Evolutionary conservation across 169 alveolate genomes (phyloP), one percentile per base, ranked within the genome.

Genomic region (Plasmodium knowlesi): DNA sequence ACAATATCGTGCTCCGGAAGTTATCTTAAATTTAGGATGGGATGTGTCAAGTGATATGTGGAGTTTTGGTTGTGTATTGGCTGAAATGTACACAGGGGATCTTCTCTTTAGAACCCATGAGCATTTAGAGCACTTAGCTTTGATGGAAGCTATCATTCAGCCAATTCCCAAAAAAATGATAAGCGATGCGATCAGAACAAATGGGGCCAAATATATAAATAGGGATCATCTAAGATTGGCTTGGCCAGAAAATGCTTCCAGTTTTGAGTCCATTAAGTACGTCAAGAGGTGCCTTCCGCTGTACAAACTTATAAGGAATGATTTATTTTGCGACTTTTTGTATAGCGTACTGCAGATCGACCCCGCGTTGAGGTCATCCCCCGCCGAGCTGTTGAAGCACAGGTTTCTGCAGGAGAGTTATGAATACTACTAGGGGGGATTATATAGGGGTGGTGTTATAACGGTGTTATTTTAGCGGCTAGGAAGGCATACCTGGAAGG

Each of bases 1-100:
- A 74, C 99, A 99, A 81, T 99, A 99, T 95, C 94, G 99, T 67
- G 99, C 99, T 16, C 99, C 99, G 1, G 99, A 99, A 93, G 99
- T 99, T 14, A 98, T 99, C 41, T 92, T 99, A 82, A 98, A 97
- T 93, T 82, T 97, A 50, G 98, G 98, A 57, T 99, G 99, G 99
- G 97, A 98, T 88, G 97, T 96, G 92, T 96, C 98, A 67, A 97
- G 99, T 95, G 99, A 99, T 96, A 96, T 99, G 94, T 99, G 99
- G 99, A 97, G 99, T 28, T 95, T 98, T 86, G 99, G 99, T 5
- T 99, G 99, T 90, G 98, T 98, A 41, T 92, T 99, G 86, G 96
- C 97, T 82, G 99, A 99, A 96, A 78, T 98, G 19, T 98, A 98
- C 95, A 97, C 99, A 34, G 99, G 99, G 16, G 98, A 98, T 81